Conservation (phyloP, 495 filamentous ascomycete genomes). For the Diplogelasinospora grovesii region DNA sequence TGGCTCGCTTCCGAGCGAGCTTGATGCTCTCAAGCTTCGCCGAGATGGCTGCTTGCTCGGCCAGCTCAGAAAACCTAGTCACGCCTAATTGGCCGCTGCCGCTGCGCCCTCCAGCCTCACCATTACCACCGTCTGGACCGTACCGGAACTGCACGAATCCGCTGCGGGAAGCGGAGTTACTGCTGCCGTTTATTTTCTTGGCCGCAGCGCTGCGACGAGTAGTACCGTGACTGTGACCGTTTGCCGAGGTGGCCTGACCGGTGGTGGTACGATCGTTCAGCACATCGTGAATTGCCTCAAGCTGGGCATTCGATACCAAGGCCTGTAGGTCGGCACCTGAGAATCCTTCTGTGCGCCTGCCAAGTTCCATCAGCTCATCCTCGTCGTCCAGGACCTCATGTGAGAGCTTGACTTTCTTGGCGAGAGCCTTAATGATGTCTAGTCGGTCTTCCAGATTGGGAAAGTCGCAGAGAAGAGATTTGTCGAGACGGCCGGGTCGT, state of each 20-base stretch:
- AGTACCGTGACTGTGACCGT: slow-evolving; percentile 17
- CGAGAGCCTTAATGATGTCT: slow-evolving; percentile 80
- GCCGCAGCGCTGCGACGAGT: slow-evolving; percentile 17
- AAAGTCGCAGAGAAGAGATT: slow-evolving; percentile 83
- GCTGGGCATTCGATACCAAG: slow-evolving; percentile 89
- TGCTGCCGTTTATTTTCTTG: too few species aligned
- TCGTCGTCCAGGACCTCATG: slow-evolving; percentile 48
- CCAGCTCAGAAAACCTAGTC: slow-evolving; percentile 41
- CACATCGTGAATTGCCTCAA: slow-evolving; percentile 93
- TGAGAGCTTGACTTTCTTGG: slow-evolving; percentile 65
- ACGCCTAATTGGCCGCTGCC: slow-evolving; percentile 22
- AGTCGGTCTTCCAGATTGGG: slow-evolving; percentile 69
- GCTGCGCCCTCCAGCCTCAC: slow-evolving; percentile 29
- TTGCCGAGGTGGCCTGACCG: background rate
- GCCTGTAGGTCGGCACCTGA: slow-evolving; percentile 93
- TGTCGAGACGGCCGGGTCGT: slow-evolving; percentile 84
- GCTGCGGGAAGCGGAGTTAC: slow-evolving; percentile 21
- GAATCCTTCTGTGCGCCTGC: slow-evolving; percentile 77
- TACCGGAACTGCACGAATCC: slow-evolving; percentile 78
- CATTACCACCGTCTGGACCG: slow-evolving; percentile 48
- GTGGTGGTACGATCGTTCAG: slow-evolving; percentile 56
- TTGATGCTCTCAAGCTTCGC: slow-evolving; percentile 71
- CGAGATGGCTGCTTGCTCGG: slow-evolving; percentile 64
- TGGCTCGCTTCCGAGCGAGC: slow-evolving; percentile 54
- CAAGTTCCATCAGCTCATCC: slow-evolving; percentile 59